A percentile compares a stretch with the other conserved stretches of the same genome.
phyloP scores from a whole-genome alignment of 2,329 filamentous ascomycete genomes.

The Neodidymelliopsis sp. region DNA sequence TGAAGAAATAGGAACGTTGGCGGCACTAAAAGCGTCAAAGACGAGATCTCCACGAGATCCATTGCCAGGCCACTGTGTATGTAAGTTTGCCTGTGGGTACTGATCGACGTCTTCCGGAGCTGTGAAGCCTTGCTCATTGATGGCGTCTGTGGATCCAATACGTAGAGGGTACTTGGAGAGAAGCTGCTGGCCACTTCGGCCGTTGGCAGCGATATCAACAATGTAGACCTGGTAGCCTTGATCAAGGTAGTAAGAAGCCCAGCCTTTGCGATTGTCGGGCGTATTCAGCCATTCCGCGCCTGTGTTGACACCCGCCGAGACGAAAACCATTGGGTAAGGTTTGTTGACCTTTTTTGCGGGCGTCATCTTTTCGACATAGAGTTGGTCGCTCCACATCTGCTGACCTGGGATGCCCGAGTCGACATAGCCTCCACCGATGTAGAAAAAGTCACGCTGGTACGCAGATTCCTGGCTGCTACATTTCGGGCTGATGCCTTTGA shows the following conservation, averaged over 20 bases:
- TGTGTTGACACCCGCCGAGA: slow-evolving; percentile 30
- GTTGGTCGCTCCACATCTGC: slow-evolving; percentile 27
- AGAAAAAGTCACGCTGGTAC: slow-evolving; percentile 33
- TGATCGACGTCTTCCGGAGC: slow-evolving; percentile 20
- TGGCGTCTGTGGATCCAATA: slow-evolving; percentile 20
- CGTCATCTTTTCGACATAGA: slow-evolving; percentile 34
- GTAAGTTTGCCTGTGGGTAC: slow-evolving; percentile 23
- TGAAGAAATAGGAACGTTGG: slow-evolving; percentile 25
- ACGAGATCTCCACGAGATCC: slow-evolving; percentile 24
- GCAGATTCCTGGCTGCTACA: slow-evolving; percentile 32
- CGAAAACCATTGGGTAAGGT: slow-evolving; percentile 32
- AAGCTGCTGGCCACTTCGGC: slow-evolving; percentile 17
- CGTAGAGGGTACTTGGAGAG: slow-evolving; percentile 19
- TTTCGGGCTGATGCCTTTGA: slow-evolving; percentile 25
- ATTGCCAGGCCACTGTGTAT: slow-evolving; percentile 33
- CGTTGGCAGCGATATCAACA: slow-evolving; percentile 24
- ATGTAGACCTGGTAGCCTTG: slow-evolving; percentile 33
- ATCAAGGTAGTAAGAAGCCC: slow-evolving; percentile 30
- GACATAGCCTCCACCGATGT: slow-evolving; percentile 35
- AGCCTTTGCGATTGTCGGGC: slow-evolving; percentile 26
- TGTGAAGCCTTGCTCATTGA: slow-evolving; percentile 26
- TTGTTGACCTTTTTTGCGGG: slow-evolving; percentile 19
- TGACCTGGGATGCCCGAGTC: slow-evolving; percentile 28
- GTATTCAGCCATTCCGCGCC: slow-evolving; percentile 28
- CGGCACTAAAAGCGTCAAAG: slow-evolving; percentile 30